A percentile compares a stretch with the other conserved stretches of the same genome.
Conservation (phyloP, 1,139 yeast genomes). For the Keqinozyma sinolaborantium region DNA sequence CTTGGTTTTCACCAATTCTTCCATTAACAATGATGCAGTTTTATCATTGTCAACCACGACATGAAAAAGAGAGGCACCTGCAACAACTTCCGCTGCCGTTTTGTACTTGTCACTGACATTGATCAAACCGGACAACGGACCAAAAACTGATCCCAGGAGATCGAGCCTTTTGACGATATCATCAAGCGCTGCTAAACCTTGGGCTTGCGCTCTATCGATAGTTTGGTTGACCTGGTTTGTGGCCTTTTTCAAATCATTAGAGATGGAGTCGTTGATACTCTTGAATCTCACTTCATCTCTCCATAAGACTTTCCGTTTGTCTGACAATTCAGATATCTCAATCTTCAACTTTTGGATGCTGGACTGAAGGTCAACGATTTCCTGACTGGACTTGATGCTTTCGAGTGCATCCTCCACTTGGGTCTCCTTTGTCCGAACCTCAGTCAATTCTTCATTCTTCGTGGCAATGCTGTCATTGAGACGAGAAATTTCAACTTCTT, state of each 20-base stretch:
- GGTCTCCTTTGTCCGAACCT: slow-evolving; percentile 36
- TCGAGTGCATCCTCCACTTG: slow-evolving; percentile 30
- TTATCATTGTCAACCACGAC: slow-evolving; percentile 86
- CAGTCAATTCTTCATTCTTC: slow-evolving; percentile 15
- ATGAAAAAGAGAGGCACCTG: slow-evolving; percentile 83
- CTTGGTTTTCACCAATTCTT: slow-evolving; percentile 65
- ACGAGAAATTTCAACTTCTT: slow-evolving; percentile 21
- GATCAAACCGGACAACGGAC: slow-evolving; percentile 82
- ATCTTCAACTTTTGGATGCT: slow-evolving; percentile 35
- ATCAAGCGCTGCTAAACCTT: slow-evolving; percentile 67
- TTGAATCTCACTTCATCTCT: slow-evolving; percentile 69
- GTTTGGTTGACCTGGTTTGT: slow-evolving; percentile 63
- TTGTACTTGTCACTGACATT: slow-evolving; percentile 79
- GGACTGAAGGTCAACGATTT: slow-evolving; percentile 25
- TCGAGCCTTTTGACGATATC: slow-evolving; percentile 55
- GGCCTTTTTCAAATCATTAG: slow-evolving; percentile 54
- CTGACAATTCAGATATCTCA: slow-evolving; percentile 47
- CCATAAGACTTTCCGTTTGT: slow-evolving; percentile 73
- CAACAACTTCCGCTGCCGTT: slow-evolving; percentile 83
- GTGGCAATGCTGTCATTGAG: slow-evolving; percentile 16
- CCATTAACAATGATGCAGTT: slow-evolving; percentile 78
- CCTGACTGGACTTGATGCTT: slow-evolving; percentile 14
- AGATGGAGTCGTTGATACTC: slow-evolving; percentile 52
- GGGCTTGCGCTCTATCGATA: slow-evolving; percentile 68
- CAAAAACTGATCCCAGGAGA: slow-evolving; percentile 62